Evolutionary conservation across 1,139 yeast genomes (phyloP).

Genomic region (Saccharomyces pastorianus): DNA sequence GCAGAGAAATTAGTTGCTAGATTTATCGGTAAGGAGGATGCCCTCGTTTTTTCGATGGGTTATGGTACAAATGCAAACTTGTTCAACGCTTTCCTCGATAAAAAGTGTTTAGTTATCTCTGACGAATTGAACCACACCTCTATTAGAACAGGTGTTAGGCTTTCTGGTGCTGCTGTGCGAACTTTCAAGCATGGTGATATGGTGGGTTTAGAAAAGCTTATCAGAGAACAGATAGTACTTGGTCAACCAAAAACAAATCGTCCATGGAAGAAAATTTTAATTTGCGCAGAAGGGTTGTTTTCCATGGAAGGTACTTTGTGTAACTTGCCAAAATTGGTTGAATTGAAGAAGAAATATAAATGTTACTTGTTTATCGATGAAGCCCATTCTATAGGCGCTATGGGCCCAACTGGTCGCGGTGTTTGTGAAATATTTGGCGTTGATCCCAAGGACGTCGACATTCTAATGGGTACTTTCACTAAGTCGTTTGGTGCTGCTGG

Average conservation of each 20-base stretch:
- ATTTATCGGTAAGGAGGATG: slow-evolving; percentile 86
- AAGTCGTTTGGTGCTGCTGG: slow-evolving; percentile 99
- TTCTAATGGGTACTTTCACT: slow-evolving; percentile 95
- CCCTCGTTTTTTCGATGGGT: slow-evolving; percentile 85
- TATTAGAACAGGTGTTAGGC: slow-evolving; percentile 86
- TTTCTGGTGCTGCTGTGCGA: slow-evolving; percentile 88
- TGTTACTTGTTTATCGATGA: slow-evolving; percentile 90
- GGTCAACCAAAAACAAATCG: slow-evolving; percentile 96
- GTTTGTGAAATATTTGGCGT: slow-evolving; percentile 87
- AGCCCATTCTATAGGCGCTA: slow-evolving; percentile 97
- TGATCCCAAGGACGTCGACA: slow-evolving; percentile 66
- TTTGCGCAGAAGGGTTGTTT: slow-evolving; percentile 92
- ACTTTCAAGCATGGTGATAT: slow-evolving; percentile 90
- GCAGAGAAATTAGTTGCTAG: slow-evolving; percentile 75
- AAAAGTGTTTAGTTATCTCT: slow-evolving; percentile 81
- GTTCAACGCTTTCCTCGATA: slow-evolving; percentile 75
- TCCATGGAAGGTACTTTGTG: slow-evolving; percentile 98
- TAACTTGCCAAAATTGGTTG: slow-evolving; percentile 70
- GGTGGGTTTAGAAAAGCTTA: slow-evolving; percentile 65
- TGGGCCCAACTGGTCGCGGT: slow-evolving; percentile 91
- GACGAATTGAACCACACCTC: slow-evolving; percentile 96
- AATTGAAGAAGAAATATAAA: slow-evolving; percentile 75
- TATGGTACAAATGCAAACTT: slow-evolving; percentile 93
- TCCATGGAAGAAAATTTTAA: slow-evolving; percentile 91
- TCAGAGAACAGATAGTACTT: slow-evolving; percentile 84